phyloP scores from a whole-genome alignment of 2,329 filamentous ascomycete genomes.

The Tolypocladium capitatum region DNA sequence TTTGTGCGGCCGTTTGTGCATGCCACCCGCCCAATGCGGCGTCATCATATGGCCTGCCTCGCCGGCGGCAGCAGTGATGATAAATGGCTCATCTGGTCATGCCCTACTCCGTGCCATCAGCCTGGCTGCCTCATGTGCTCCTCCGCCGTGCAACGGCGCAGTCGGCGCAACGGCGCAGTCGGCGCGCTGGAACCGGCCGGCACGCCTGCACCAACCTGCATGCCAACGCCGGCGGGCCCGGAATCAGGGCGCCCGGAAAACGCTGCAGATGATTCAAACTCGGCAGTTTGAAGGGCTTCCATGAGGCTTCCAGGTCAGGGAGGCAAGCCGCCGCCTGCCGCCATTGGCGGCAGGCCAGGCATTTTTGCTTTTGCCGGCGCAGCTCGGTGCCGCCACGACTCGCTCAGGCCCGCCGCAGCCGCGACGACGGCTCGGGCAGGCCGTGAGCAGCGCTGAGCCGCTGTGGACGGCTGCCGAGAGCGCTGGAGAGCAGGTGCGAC shows the following conservation, averaged over 20 bases:
- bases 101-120: background rate
- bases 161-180: background rate
- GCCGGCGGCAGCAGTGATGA: background rate
- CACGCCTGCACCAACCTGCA: background rate
- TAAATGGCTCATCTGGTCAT: background rate
- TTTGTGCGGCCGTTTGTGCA: background rate
- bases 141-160: background rate
- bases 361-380: too few species aligned
- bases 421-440: too few species aligned
- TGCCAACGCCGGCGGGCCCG: background rate
- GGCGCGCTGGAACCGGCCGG: background rate
- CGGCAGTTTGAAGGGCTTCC: background rate
- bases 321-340: background rate
- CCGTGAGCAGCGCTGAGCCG: background rate
- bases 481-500: background rate
- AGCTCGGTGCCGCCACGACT: too few species aligned
- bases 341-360: too few species aligned
- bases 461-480: background rate
- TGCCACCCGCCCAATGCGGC: background rate
- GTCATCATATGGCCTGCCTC: too few species aligned
- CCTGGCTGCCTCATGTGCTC: background rate
- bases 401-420: background rate
- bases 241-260: background rate
- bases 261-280: background rate
- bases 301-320: background rate